Conservation (phyloP, 768 basidiomycete species). For the Boletus sp. region DNA sequence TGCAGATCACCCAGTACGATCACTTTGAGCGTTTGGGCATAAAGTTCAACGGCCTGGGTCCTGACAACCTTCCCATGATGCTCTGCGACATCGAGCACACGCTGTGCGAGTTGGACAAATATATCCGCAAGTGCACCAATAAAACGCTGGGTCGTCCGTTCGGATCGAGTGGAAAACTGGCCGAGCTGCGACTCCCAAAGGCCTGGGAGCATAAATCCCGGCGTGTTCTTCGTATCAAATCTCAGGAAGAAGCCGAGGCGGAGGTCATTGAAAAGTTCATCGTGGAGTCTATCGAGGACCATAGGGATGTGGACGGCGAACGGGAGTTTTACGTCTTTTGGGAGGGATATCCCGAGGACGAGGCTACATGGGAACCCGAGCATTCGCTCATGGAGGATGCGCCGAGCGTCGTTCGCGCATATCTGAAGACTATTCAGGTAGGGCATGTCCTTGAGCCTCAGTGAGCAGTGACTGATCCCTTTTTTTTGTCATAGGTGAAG, state of each 20-base stretch:
- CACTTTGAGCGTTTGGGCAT: conserved; percentile 64
- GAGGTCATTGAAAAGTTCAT: conserved; percentile 42
- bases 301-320: conserved; percentile 37
- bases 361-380: conserved; percentile 62
- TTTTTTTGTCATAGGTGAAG: conserved; percentile 5
- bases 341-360: conserved; percentile 49
- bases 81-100: conserved; percentile 77
- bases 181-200: conserved; percentile 40
- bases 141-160: conserved; percentile 39
- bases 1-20: conserved; percentile 54
- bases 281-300: conserved; percentile 38
- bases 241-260: conserved; percentile 29
- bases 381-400: conserved; percentile 47
- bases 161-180: conserved; percentile 27
- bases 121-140: conserved; percentile 46
- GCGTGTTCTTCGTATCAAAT: conserved; percentile 40
- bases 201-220: conserved; percentile 58
- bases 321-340: conserved; percentile 52
- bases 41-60: conserved; percentile 51
- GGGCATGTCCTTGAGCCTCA: neutral
- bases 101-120: conserved; percentile 79
- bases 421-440: conserved; percentile 26
- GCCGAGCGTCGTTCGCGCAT: conserved; percentile 43
- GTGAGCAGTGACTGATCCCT: neutral
- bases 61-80: conserved; percentile 48